Base-by-base conservation (phyloP, 345 rosid genomes). In the Viola odorata region DNA sequence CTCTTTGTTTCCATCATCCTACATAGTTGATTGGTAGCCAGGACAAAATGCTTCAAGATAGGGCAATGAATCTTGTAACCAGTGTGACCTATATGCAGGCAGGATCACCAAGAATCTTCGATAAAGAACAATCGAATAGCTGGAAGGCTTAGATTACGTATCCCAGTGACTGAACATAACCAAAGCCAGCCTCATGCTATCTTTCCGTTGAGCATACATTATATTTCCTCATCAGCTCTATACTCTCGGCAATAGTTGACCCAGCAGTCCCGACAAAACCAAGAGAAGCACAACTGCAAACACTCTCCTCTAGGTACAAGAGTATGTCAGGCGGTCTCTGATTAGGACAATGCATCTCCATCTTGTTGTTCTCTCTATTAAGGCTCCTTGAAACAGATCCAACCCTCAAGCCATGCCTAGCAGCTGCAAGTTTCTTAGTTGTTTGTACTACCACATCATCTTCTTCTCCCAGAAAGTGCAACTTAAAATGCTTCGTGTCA, bases 281-380 rank as follows among this genome's bases (percentile, higher is more conserved):
- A 4, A 90, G 83, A n/a, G 97, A 74, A n/a, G 96, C 96, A 63
- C 95, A 94, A 67, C 96, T 89, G 77, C 99, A 88, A 55, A 88
- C 78, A 58, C 82, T 81, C 78, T 94, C 92, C 76, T 90, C 97
- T 55, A 88, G 45, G 77, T 73, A 86, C 6, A 95, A 70, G 40
- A 88, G 84, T n/a, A 82, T 77, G 56, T 91, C 86, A 3, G 77
- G 73, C 41, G 80, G 61, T 69, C 37, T 61, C 55, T 38, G 62
- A 37, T 80, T 74, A 65, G 75, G 42, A 55, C 97, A 87, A 62
- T 48, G 75, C 47, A 69, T 72, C 69, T 76, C 63, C 64, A 71
- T 65, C 70, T 61, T 66, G 8, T 73, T 67, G 11, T 70, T 69
- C 10, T 67, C 45, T 42, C 65, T 69, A 11, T 54, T 68, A 6